Conservation (phyloP, 306 rosid genomes). For the Vachellia collinsii region DNA sequence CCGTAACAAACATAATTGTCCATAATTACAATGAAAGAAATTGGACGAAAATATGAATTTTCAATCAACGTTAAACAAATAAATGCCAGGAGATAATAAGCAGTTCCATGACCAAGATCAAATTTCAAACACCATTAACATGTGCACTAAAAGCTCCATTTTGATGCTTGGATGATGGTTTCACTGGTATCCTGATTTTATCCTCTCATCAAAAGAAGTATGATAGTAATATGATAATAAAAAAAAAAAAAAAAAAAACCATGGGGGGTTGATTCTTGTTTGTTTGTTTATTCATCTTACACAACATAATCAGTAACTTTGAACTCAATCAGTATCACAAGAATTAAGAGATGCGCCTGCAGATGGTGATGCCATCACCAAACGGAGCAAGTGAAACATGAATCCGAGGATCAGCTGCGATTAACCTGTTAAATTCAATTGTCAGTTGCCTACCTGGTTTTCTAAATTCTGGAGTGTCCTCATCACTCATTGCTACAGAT, state of each 20-base stretch:
- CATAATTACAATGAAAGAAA: no score
- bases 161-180: background rate
- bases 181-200: no score
- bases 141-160: background rate
- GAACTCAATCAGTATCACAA: background rate
- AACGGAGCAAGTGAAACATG: slow-evolving; percentile 45
- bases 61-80: background rate
- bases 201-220: no score
- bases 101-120: background rate
- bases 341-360: slow-evolving; percentile 46
- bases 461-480: slow-evolving; percentile 28
- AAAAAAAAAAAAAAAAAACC: no score
- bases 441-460: slow-evolving; percentile 22
- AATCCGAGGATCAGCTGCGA: slow-evolving; percentile 51
- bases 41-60: no score
- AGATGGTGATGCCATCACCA: slow-evolving; percentile 63
- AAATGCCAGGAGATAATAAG: background rate
- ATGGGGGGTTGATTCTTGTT: background rate
- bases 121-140: background rate
- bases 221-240: no score
- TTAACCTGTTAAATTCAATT: slow-evolving; percentile 48
- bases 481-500: slow-evolving; percentile 51
- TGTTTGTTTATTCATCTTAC: background rate
- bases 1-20: background rate
- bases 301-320: background rate